phyloP scores from a whole-genome alignment of 2,329 filamentous ascomycete species.

The Elsinoe fawcettii region DNA sequence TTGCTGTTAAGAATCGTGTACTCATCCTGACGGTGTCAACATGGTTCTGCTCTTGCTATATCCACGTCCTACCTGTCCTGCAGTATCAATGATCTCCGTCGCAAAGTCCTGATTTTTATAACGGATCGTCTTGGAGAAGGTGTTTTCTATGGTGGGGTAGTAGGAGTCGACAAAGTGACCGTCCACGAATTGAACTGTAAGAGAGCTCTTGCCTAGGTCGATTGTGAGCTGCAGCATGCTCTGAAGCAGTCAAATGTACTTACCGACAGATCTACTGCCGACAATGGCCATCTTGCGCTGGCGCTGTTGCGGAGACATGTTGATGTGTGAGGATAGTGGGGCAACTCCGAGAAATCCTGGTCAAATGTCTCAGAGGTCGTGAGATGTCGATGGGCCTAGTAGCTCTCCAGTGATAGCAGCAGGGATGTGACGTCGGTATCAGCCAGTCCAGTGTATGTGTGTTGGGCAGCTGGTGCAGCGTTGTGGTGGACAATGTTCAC shows the following conservation, averaged over 20 bases:
- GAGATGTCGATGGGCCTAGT: neutral
- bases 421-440: neutral
- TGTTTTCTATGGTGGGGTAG: constrained; percentile 98
- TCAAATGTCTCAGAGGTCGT: neutral
- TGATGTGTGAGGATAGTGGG: neutral
- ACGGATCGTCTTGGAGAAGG: constrained; percentile 91
- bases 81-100: constrained; percentile 97
- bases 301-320: constrained; percentile 65
- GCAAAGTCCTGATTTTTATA: constrained; percentile 88
- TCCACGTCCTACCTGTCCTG: constrained; percentile 63
- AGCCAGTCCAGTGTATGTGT: neutral
- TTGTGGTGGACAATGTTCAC: neutral
- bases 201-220: constrained; percentile 79
- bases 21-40: constrained; percentile 60
- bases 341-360: neutral
- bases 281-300: constrained; percentile 95
- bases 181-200: constrained; percentile 95
- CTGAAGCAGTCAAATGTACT: constrained; percentile 26
- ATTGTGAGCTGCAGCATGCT: constrained; percentile 5
- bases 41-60: neutral
- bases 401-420: neutral
- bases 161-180: constrained; percentile 98
- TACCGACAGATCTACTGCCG: constrained; percentile 85
- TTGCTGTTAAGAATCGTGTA: constrained; percentile 98
- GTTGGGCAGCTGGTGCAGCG: neutral